Base-by-base conservation (phyloP, 495 filamentous ascomycete genomes). In the Parathielavia appendiculata region DNA sequence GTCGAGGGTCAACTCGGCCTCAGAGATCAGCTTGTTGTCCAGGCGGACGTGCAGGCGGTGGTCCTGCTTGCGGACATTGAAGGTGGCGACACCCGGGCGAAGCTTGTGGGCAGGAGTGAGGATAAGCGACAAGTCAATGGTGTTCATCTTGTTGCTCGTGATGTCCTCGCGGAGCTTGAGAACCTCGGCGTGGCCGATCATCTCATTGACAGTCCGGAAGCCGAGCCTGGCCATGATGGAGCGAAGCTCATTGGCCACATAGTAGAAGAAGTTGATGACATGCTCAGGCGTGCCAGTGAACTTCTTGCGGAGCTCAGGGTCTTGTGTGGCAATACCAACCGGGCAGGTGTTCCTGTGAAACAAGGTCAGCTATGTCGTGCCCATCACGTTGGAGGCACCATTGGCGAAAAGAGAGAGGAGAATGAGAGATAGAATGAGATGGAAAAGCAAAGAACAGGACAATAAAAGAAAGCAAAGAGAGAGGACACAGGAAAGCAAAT, bases 191-290 rank as follows among this genome's bases (percentile, higher is more conserved):
- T 86, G 92, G 20, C 93, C 93, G 64, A 99, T 89, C 93, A 97
- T 97, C 73, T 99, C 93, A 65, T 99, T 99, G 69, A 99, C 85
- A 32, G 88, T 95, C 48, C 93, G 84, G 80, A 97, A 88, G 55
- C 93, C 93, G 63, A 97, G 81, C 72, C 88, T 92, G 32, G 93
- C 92, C 93, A 99, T 97, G 74, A 99, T 97, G 17, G 93, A 92
- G 61, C 93, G 87, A 58, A 99, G 85, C 78, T 99, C 93, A 66
- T 99, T 99, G 60, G 95, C 86, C 48, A 99, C 81, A 66, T 99
- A 99, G 76, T 96, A 99, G 78, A 99, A 99, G 81, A 97, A 99
- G 79, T 99, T 99, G 74, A 99, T 99, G 46, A 96, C 93, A 69
- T 99, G 90, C 73, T 99, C 93, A 8, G 93, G 92, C 0, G 90